Percentiles rank a stretch among this genome's conserved stretches.
Evolutionary conservation across 73 alveolate genomes (phyloP).

Genomic region (Paramecium tetraurelia): DNA sequence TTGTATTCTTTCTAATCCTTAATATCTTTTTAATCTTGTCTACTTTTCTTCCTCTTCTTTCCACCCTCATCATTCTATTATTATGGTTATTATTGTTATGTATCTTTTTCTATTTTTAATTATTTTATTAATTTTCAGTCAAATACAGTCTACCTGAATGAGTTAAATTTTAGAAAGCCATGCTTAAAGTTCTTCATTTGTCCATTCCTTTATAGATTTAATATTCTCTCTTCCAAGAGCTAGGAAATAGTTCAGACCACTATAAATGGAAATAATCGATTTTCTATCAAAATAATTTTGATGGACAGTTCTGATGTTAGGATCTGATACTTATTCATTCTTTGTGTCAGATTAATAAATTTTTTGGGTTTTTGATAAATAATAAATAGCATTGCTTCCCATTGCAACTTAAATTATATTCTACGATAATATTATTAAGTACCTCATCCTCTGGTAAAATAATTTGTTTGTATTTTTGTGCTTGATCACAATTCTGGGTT

Average conservation of each 20-base stretch:
- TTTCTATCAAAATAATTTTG: background rate
- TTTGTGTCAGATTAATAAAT: background rate
- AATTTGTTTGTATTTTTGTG: background rate
- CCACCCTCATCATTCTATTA: background rate
- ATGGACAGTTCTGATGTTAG: background rate
- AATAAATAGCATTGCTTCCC: background rate
- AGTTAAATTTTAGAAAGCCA: background rate
- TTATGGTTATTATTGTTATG: background rate
- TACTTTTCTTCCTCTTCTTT: background rate
- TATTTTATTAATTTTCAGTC: background rate
- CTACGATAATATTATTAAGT: background rate
- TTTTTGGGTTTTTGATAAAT: background rate
- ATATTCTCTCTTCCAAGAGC: slow-evolving; percentile 42
- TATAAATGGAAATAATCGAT: background rate
- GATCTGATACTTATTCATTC: background rate
- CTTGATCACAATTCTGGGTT: background rate
- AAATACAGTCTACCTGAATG: background rate
- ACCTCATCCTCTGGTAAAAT: background rate
- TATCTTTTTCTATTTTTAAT: background rate
- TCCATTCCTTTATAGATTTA: slow-evolving; percentile 4
- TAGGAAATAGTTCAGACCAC: background rate
- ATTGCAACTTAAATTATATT: background rate
- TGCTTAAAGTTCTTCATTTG: background rate
- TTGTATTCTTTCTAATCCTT: background rate
- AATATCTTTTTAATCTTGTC: background rate